A percentile compares a stretch with the other conserved stretches of the same genome.
These are phyloP conservation scores for Trichoderma guizhouense DNA, from an alignment of 2,329 filamentous ascomycete genomes.

Conservation along the genomic window DNA sequence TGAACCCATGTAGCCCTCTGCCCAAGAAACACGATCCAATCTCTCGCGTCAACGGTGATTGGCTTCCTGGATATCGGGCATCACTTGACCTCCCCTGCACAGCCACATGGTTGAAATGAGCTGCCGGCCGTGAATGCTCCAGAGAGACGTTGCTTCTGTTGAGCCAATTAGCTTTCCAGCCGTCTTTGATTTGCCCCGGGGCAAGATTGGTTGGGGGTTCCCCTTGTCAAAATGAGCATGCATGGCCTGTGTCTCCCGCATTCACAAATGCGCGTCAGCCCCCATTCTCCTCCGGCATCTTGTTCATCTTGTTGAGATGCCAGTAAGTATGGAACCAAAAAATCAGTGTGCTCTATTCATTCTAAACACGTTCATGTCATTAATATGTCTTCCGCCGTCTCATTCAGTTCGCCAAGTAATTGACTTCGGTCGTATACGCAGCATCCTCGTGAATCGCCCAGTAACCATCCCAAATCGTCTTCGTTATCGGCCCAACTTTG, in stretches of 20 bases:
- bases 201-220: background rate
- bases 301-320: background rate
- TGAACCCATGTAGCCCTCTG: background rate
- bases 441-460: background rate
- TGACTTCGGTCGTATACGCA: background rate
- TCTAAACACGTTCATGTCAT: background rate
- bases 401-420: background rate
- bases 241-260: background rate
- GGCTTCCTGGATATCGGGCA: background rate
- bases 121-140: background rate
- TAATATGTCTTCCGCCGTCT: background rate
- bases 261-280: background rate
- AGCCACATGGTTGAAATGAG: background rate
- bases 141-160: background rate
- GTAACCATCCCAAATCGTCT: background rate
- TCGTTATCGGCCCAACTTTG: constrained; percentile 1
- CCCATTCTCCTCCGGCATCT: background rate
- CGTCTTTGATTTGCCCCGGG: background rate
- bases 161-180: background rate
- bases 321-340: background rate
- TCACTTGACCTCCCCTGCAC: background rate
- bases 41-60: background rate
- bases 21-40: background rate
- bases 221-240: background rate
- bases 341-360: background rate